These are phyloP conservation scores for Exophiala aquamarina DNA, from an alignment of 2,329 filamentous ascomycete genomes.

Conservation along the genomic window DNA sequence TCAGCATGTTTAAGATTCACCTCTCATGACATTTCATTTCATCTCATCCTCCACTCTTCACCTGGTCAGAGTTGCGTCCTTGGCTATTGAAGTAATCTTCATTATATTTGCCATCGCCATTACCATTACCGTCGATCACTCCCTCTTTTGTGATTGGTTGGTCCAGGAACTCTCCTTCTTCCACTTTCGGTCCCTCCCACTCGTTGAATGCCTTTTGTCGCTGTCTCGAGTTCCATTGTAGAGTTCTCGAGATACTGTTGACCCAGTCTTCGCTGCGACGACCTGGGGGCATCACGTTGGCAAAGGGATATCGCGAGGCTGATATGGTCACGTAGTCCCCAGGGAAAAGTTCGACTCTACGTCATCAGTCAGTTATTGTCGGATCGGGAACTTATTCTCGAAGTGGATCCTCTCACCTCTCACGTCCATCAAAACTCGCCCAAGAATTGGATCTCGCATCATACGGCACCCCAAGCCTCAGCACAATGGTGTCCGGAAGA, in stretches of 20 bases:
- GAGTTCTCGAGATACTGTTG: constrained; percentile 49
- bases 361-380: constrained; percentile 9
- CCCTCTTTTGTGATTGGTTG: no score
- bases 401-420: constrained; percentile 54
- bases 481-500: constrained; percentile 89
- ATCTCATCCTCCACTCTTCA: background rate
- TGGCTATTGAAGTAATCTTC: constrained; percentile 1
- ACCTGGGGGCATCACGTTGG: constrained; percentile 47
- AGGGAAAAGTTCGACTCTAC: constrained; percentile 47
- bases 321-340: constrained; percentile 56
- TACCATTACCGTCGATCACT: no score
- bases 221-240: constrained; percentile 53
- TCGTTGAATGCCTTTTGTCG: constrained; percentile 43
- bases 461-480: constrained; percentile 92
- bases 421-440: constrained; percentile 96
- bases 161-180: no score
- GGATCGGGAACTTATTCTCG: background rate
- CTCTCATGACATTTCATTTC: background rate
- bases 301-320: constrained; percentile 52
- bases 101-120: no score
- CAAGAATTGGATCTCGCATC: constrained; percentile 85
- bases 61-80: no score
- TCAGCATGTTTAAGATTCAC: no score
- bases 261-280: constrained; percentile 51
- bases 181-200: constrained; percentile 20